These are phyloP conservation scores for Agastache rugosa DNA, from an alignment of 257 asterid species.

Conservation along the genomic window DNA sequence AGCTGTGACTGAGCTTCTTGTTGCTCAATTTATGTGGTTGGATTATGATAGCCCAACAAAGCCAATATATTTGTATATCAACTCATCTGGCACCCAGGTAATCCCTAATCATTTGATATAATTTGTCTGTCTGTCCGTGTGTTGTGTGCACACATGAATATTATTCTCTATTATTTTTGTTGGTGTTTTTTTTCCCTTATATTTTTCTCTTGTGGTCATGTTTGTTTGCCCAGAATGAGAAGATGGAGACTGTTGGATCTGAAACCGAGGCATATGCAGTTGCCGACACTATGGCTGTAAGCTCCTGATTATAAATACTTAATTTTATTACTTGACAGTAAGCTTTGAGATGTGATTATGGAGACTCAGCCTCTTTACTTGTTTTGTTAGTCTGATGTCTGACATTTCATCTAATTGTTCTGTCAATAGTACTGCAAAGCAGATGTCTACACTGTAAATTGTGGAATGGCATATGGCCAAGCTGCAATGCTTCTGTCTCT, in stretches of 20 bases:
- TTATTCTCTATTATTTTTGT: too few relatives aligned
- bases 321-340: not conserved
- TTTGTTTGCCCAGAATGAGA: slow-evolving; percentile 61
- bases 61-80: slow-evolving; percentile 90
- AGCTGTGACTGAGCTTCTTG: slow-evolving; percentile 87
- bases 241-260: slow-evolving; percentile 83
- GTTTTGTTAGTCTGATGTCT: slow-evolving; percentile 5
- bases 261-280: slow-evolving; percentile 92
- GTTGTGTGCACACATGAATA: not conserved
- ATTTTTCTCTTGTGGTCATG: slow-evolving; percentile 10
- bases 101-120: slow-evolving; percentile 45
- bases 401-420: slow-evolving; percentile 22
- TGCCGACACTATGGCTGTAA: slow-evolving; percentile 87
- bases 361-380: slow-evolving; percentile 12
- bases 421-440: slow-evolving; percentile 68
- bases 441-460: slow-evolving; percentile 80
- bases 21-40: slow-evolving; percentile 90
- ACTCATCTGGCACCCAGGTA: slow-evolving; percentile 95
- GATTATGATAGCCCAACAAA: slow-evolving; percentile 74
- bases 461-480: slow-evolving; percentile 91
- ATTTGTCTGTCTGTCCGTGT: not conserved
- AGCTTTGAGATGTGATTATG: slow-evolving; percentile 15
- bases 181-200: not conserved
- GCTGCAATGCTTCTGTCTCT: slow-evolving; percentile 93
- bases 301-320: slow-evolving; percentile 38